Base-by-base conservation (phyloP, 192 early-diverging fungal genomes). In the Gaertneriomyces sp. region DNA sequence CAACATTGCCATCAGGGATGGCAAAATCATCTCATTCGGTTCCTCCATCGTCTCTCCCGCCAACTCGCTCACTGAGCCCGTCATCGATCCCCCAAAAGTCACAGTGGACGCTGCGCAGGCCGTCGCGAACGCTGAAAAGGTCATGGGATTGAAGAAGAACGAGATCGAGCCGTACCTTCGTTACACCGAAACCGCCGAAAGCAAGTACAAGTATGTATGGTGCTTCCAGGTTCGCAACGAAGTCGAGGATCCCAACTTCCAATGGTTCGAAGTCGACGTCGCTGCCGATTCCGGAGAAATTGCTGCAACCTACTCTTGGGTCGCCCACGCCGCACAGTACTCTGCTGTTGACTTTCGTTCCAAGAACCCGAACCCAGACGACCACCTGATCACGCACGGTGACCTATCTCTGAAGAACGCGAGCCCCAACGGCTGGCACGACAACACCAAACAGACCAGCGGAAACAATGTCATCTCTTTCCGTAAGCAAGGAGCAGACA, bases 351-450 rank as follows among this genome's bases (percentile, higher is more conserved):
- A 40, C 7, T 65, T 65, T 45, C 44, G 19, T 16, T 9, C 53
- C 40, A 49, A 42, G 39, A 20, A 11, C 11, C 47, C 61, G 6
- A 14, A 44, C 60, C 44, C 49, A 5, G 41, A 16, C 39, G 52
- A 66, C n/a, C 56, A 66, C 14, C 45, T 73, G 12, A 59, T 43
- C 46, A 52, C 47, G 20, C 67, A 76, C 60, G 66, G 39, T 6
- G 62, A 73, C 57, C 76, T 74, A 0, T 38, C 41, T 40, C 42
- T 72, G 61, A 19, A 54, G 16, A 60, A 42, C 25, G 73, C 76
- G 11, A 70, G 66, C 33, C 79, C 79, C 4, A 53, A 63, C 1
- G 79, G 79, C 53, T 80, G 79, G 79, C 76, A 78, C 65, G 47
- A 60, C 33, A 52, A 46, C 58, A 72, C 67, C 17, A 76, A 77